Evolutionary conservation across 1,139 yeast genomes (phyloP), one percentile per base, ranked within the genome.

Genomic region (Yamadazyma diospyri): DNA sequence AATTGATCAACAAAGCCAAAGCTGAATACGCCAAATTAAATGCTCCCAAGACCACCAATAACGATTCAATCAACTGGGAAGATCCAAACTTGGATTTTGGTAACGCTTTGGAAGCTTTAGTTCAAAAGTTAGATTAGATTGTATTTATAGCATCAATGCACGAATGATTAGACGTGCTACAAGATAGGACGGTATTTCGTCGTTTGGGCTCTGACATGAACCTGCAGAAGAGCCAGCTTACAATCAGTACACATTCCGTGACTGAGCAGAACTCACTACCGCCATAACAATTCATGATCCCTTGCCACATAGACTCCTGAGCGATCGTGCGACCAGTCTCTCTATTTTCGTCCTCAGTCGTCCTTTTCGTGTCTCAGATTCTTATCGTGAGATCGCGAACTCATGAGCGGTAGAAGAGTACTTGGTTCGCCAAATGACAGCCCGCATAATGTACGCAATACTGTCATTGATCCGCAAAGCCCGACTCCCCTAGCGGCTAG

Each of bases 41-140:
- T 62, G 50, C 55, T 33, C 73, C 74, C 47, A 64, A 67, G 51
- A 58, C 63, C 59, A 59, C 64, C 58, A 36, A 55, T 14, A 36
- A 60, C 14, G 68, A 70, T 23, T 66, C 80, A 37, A 68, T 85
- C 48, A 81, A 87, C 66, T 74, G 89, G 63, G 94, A 86, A 53
- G 95, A 88, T 64, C 94, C 94, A 50, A 83, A 87, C 70, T 76
- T 87, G 61, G 97, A 89, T 60, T 72, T 84, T 47, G 96, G 72
- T 25, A 54, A 53, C 44, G 73, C 63, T 31, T 64, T 69, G 48
- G 73, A 66, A 47, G 58, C 69, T 10, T 59, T 66, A 50, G 48
- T 68, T 36, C 64, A 59, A 43, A 68, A 67, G 50, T 65, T 69
- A 53, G 70, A 66, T 39, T 64, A 61, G n/a, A 35, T 17, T 34